Conservation (phyloP, 1,139 yeast species). For the Candida gigantensis region DNA sequence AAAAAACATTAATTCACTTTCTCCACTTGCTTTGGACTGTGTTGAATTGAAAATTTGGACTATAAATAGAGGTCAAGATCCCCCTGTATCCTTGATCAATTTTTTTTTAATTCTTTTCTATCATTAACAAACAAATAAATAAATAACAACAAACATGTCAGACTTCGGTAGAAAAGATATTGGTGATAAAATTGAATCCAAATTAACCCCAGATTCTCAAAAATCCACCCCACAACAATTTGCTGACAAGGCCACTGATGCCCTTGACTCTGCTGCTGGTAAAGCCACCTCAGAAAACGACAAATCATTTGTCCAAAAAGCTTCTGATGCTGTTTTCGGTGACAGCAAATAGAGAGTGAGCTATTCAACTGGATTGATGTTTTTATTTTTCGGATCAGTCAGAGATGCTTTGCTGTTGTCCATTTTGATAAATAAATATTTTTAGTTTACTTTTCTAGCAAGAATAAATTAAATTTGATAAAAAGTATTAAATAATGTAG, state of each 20-base stretch:
- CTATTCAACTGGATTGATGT: not conserved
- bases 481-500: too few species aligned
- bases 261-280: conserved; percentile 38
- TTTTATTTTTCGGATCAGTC: conserved; percentile 1
- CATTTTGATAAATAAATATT: not conserved
- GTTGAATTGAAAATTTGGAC: too few species aligned
- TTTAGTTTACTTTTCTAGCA: too few species aligned
- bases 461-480: too few species aligned
- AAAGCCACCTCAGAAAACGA: conserved; percentile 32
- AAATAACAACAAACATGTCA: conserved; percentile 28
- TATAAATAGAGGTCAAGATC: conserved; percentile 7
- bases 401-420: not conserved
- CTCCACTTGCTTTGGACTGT: too few species aligned
- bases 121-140: conserved; percentile 4
- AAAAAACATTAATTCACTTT: too few species aligned
- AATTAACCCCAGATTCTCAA: conserved; percentile 45
- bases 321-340: conserved; percentile 42
- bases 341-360: conserved; percentile 9
- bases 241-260: conserved; percentile 38
- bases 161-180: conserved; percentile 49
- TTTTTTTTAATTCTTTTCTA: not conserved
- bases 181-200: conserved; percentile 39
- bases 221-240: conserved; percentile 40
- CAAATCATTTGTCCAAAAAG: conserved; percentile 44
- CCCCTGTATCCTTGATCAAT: not conserved